A percentile compares a stretch with the other conserved stretches of the same genome.
These are phyloP conservation scores for Fistulinella staudtii DNA, from an alignment of 1,284 basidiomycete species.

Conservation along the genomic window DNA sequence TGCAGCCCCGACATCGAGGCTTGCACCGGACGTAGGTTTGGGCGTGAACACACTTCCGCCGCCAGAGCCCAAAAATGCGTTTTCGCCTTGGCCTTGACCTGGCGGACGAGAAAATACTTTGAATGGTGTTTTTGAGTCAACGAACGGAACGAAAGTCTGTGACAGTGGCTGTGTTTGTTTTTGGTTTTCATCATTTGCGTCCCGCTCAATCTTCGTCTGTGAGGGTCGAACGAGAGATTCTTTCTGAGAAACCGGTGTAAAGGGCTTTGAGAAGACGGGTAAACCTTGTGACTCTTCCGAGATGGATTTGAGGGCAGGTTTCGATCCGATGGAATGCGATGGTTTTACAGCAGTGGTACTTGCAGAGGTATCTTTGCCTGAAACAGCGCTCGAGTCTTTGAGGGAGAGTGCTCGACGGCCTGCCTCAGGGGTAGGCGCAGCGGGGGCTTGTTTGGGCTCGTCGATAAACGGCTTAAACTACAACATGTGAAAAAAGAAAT, in stretches of 20 bases:
- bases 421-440: constrained; percentile 27
- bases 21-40: constrained; percentile 34
- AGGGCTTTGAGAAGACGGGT: constrained; percentile 55
- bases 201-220: constrained; percentile 22
- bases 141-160: constrained; percentile 48
- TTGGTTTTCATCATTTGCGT: constrained; percentile 16
- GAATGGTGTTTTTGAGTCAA: constrained; percentile 55
- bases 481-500: not conserved
- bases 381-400: constrained; percentile 30
- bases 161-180: constrained; percentile 14
- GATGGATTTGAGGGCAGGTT: constrained; percentile 31
- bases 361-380: constrained; percentile 27
- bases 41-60: constrained; percentile 39
- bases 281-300: constrained; percentile 32
- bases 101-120: constrained; percentile 69
- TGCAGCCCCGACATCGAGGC: constrained; percentile 11
- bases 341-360: constrained; percentile 15
- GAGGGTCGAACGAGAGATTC: constrained; percentile 30
- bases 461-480: constrained; percentile 52
- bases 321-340: constrained; percentile 15
- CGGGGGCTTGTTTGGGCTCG: constrained; percentile 27
- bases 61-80: constrained; percentile 17
- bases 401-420: constrained; percentile 37
- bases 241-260: constrained; percentile 51
- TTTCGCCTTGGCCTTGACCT: constrained; percentile 38